Evolutionary conservation across 768 basidiomycete genomes (phyloP), one percentile per base, ranked within the genome.

Genomic region (Amylocystis lapponica): DNA sequence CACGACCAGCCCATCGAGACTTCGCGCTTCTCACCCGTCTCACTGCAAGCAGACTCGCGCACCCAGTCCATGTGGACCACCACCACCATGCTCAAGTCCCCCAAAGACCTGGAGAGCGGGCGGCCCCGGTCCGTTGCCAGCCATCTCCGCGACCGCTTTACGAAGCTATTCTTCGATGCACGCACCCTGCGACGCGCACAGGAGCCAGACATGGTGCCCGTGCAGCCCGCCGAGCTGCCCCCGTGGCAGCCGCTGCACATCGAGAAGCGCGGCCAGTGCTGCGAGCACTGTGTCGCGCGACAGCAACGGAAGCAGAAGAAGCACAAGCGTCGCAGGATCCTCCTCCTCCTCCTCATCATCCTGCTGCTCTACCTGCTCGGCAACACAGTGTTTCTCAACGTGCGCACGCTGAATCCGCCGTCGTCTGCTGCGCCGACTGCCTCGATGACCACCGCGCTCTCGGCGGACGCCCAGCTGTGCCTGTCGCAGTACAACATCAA

Each of bases 11-110:
- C 56, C 3, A 27, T 63, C 38, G 63, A 65, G 43, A 44, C 46
- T 3, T 72, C 71, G 33, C 69, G 58, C 36, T 71, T 73, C 55
- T 73, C 72, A 16, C 67, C 72, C 27, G 66, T 66, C n/a, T 69
- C 70, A 9, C 65, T 67, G 11, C 57, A 51, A 3, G 45, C 55
- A 6, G 60, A 59, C n/a, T 55, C 57, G 12, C 59, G 55, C 22
- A 55, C 50, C 16, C 56, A 56, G 6, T 59, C 55, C 4, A 43
- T 50, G 12, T 60, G 61, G 45, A 55, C 61, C 30, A 49, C 49
- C 47, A 48, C 45, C 14, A 41, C 41, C 3, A 58, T 60, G 0
- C 44, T 54, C 31, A 55, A 48, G 25, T 55, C 58, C 4, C 33
- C 47, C 21, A 45, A 44, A 1, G 39, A 42, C 14, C n/a, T n/a